Percentiles rank a stretch among this genome's conserved stretches.
These are phyloP conservation scores for Colletotrichum liaoningense DNA, from an alignment of 2,329 filamentous ascomycete genomes.

Conservation along the genomic window DNA sequence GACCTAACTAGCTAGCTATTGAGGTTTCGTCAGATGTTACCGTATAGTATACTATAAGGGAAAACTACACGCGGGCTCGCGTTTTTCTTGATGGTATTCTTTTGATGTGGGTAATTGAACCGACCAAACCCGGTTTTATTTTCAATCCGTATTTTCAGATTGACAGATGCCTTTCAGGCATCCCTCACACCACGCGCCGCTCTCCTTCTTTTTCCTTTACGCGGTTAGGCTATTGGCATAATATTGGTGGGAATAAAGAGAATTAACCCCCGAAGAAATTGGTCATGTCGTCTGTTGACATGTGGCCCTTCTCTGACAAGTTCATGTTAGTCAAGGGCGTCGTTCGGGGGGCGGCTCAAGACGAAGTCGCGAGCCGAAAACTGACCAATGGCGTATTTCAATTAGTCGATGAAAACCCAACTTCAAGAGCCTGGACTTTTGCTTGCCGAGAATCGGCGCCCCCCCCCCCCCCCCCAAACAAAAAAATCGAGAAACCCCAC, in stretches of 20 bases:
- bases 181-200: neutral
- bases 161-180: neutral
- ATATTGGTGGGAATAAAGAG: neutral
- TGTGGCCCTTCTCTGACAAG: neutral
- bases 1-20: neutral
- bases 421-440: neutral
- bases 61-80: neutral
- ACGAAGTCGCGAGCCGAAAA: neutral
- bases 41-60: neutral
- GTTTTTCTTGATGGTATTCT: neutral
- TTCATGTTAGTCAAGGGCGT: neutral
- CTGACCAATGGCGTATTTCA: constrained; percentile 27
- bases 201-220: neutral
- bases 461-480: too few species aligned
- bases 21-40: neutral
- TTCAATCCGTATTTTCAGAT: too few species aligned
- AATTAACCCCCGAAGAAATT: neutral
- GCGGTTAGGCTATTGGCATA: neutral
- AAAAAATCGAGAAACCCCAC: neutral
- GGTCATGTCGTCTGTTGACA: neutral
- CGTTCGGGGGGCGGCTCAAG: neutral
- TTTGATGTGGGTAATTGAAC: neutral
- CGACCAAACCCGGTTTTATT: too few species aligned
- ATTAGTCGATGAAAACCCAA: constrained; percentile 15
- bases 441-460: neutral